These are phyloP conservation scores for Neocallimastix lanati DNA, from an alignment of 192 early-diverging fungal genomes.

Conservation along the genomic window DNA sequence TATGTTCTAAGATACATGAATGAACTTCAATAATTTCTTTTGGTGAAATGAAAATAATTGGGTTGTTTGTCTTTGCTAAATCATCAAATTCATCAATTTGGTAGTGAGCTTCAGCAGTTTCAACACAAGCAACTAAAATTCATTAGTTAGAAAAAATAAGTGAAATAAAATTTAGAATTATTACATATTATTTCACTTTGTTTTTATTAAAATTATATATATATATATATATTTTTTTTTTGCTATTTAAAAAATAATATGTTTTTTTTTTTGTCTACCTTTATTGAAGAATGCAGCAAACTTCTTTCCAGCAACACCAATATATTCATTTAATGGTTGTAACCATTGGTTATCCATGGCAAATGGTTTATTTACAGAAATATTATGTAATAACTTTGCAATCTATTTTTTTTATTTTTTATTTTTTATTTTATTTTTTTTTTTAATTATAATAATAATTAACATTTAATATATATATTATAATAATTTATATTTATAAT, in stretches of 20 bases:
- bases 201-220: not conserved
- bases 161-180: too few relatives aligned
- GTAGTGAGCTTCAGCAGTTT: constrained; percentile 73
- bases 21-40: constrained; percentile 85
- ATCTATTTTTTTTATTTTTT: constrained; percentile 17
- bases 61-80: constrained; percentile 55
- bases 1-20: constrained; percentile 53
- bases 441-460: too few relatives aligned
- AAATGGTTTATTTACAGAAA: constrained; percentile 73
- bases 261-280: constrained; percentile 16
- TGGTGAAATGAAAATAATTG: constrained; percentile 74
- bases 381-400: constrained; percentile 86
- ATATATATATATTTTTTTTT: not conserved
- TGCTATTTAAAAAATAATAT: not conserved
- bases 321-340: constrained; percentile 66
- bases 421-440: too few relatives aligned
- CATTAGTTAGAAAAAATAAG: too few relatives aligned
- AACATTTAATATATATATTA: constrained; percentile 10
- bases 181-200: too few relatives aligned
- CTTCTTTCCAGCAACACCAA: constrained; percentile 49
- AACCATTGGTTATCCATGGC: constrained; percentile 40
- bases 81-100: constrained; percentile 82
- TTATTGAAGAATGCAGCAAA: constrained; percentile 75
- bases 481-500: not conserved
- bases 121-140: constrained; percentile 55